A percentile compares a stretch with the other conserved stretches of the same genome.
phyloP scores from a whole-genome alignment of 2,329 filamentous ascomycete species.

The Verticillium longisporum region DNA sequence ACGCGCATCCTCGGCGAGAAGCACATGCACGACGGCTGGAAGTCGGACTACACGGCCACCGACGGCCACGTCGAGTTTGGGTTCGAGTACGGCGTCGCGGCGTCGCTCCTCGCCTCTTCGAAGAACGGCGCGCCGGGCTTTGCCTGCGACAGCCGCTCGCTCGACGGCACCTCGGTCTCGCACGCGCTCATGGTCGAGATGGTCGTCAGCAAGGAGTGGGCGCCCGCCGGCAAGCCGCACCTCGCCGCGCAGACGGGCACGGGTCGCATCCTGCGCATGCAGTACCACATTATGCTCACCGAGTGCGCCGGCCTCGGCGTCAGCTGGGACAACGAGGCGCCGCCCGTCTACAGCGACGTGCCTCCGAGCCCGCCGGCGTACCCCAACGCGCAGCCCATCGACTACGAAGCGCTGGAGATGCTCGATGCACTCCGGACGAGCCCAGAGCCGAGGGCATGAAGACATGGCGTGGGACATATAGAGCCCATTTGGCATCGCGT shows the following conservation, averaged over 20 bases:
- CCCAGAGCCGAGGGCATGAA: neutral
- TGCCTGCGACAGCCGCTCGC: conserved; percentile 61
- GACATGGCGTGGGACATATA: neutral
- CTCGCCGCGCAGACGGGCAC: conserved; percentile 81
- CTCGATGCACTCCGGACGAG: conserved; percentile 17
- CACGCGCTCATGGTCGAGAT: conserved; percentile 89
- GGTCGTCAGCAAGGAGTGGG: conserved; percentile 88
- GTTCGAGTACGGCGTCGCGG: conserved; percentile 55
- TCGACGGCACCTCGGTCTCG: conserved; percentile 68
- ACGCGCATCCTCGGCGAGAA: conserved; percentile 72
- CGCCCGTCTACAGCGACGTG: conserved; percentile 90
- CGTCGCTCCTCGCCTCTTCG: neutral
- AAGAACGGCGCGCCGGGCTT: conserved; percentile 41
- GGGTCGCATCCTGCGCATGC: conserved; percentile 85
- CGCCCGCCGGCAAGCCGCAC: conserved; percentile 58
- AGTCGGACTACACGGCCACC: conserved; percentile 53
- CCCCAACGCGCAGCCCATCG: conserved; percentile 24
- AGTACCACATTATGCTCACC: conserved; percentile 73
- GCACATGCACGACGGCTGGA: conserved; percentile 85
- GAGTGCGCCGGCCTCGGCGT: conserved; percentile 83
- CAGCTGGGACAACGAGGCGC: conserved; percentile 94
- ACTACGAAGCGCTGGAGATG: conserved; percentile 32
- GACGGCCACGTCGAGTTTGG: conserved; percentile 68
- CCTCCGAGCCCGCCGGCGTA: conserved; percentile 78
- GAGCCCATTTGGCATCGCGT: too few species aligned